phyloP scores from a whole-genome alignment of 495 filamentous ascomycete genomes.

The Trichoderma asperelloides region DNA sequence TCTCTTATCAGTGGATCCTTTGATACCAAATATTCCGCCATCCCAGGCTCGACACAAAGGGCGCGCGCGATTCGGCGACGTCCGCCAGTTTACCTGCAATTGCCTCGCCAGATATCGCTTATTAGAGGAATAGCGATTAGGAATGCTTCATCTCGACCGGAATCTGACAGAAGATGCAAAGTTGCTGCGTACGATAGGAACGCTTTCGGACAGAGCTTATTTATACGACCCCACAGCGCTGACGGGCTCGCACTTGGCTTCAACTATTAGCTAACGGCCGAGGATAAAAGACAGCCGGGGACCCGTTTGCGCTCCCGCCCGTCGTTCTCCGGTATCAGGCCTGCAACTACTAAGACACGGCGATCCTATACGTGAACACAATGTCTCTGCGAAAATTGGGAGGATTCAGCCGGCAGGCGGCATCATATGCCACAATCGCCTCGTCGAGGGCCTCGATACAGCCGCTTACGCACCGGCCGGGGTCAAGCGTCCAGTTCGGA shows the following conservation, averaged over 20 bases:
- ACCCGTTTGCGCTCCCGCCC: too few relatives aligned
- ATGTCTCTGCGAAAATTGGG: neutral
- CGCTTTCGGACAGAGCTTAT: too few relatives aligned
- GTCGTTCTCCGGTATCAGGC: too few relatives aligned
- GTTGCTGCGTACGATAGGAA: too few relatives aligned
- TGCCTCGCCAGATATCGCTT: neutral
- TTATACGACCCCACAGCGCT: too few relatives aligned
- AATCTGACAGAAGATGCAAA: too few relatives aligned
- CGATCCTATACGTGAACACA: neutral
- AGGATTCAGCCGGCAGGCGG: neutral
- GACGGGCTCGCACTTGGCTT: too few relatives aligned
- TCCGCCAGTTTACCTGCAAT: neutral
- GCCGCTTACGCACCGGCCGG: conserved; percentile 34
- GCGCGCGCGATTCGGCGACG: neutral
- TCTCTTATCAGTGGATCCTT: neutral
- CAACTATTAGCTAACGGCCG: too few relatives aligned
- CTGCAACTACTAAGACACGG: neutral
- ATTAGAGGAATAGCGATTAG: neutral
- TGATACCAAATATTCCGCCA: neutral
- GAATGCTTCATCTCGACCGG: too few relatives aligned
- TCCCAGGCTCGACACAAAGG: neutral
- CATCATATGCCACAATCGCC: conserved; percentile 20
- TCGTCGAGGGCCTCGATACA: conserved; percentile 2
- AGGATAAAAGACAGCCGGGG: too few relatives aligned
- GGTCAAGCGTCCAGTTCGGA: conserved; percentile 50